Conservation (phyloP, 129 eudicot genomes). For the Cynara cardunculus region DNA sequence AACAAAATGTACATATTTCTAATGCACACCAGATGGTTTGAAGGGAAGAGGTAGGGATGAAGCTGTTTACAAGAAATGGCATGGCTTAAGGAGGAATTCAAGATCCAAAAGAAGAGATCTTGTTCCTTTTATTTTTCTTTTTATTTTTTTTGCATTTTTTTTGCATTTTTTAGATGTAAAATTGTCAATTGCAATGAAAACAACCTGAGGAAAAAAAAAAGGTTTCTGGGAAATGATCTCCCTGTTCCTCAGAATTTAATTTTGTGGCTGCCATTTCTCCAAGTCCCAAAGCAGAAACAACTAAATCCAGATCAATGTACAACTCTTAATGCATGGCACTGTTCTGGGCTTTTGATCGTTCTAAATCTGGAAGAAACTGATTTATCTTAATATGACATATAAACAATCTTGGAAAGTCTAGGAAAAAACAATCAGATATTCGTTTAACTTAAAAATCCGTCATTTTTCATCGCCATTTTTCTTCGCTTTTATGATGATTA, state of each 20-base stretch:
- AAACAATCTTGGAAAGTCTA: neutral
- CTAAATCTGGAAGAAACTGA: neutral
- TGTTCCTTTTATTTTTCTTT: conserved; percentile 1
- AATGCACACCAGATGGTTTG: conserved; percentile 39
- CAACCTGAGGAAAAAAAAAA: neutral
- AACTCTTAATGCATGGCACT: conserved; percentile 5
- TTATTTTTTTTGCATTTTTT: neutral
- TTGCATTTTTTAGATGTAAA: conserved; percentile 3
- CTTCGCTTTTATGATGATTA: neutral
- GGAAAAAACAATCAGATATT: neutral
- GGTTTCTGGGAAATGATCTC: conserved; percentile 4
- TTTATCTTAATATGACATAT: neutral
- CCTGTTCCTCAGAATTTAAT: neutral
- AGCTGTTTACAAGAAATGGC: conserved; percentile 13
- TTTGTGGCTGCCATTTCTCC: conserved; percentile 7
- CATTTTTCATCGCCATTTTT: neutral
- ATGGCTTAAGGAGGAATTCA: conserved; percentile 11
- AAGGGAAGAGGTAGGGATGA: conserved; percentile 28
- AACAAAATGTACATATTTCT: conserved; percentile 21
- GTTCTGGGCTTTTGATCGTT: neutral
- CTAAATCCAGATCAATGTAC: conserved; percentile 9
- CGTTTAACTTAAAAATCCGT: neutral
- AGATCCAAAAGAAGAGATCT: conserved; percentile 20
- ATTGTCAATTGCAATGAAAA: conserved; percentile 27
- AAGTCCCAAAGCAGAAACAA: conserved; percentile 1